These are phyloP conservation scores for Lentinula raphanica DNA, from an alignment of 768 basidiomycete genomes.

Conservation along the genomic window DNA sequence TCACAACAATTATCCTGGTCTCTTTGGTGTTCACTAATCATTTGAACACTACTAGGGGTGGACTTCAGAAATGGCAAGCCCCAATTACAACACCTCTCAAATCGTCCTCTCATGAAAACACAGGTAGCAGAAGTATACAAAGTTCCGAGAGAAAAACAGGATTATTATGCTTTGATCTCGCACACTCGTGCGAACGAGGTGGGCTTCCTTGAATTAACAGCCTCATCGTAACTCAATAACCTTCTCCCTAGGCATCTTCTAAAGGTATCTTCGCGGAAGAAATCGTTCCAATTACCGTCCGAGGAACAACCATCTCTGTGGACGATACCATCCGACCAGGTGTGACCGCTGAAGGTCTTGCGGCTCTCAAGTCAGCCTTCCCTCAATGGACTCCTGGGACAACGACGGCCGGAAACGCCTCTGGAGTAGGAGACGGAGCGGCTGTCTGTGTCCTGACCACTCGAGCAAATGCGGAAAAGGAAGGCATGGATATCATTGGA, in stretches of 20 bases:
- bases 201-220: constrained; percentile 2
- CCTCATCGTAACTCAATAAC: neutral
- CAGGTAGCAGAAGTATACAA: constrained; percentile 68
- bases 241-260: constrained; percentile 46
- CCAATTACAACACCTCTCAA: neutral
- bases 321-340: constrained; percentile 90
- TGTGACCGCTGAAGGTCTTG: constrained; percentile 72
- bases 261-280: constrained; percentile 78
- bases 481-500: constrained; percentile 74
- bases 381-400: constrained; percentile 66
- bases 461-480: constrained; percentile 67
- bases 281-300: constrained; percentile 81
- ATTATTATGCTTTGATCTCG: constrained; percentile 84
- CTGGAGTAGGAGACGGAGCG: constrained; percentile 90
- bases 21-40: neutral
- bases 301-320: constrained; percentile 56
- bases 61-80: constrained; percentile 70
- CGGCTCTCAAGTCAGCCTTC: constrained; percentile 83
- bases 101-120: neutral
- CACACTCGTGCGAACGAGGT: constrained; percentile 76
- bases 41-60: constrained; percentile 70
- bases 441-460: constrained; percentile 79
- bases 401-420: constrained; percentile 83
- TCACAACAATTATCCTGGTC: too few relatives aligned
- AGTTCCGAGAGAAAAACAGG: constrained; percentile 78